Conservation (phyloP, 176 grass and related monocot genomes). For the Oropetium thomaeum region DNA sequence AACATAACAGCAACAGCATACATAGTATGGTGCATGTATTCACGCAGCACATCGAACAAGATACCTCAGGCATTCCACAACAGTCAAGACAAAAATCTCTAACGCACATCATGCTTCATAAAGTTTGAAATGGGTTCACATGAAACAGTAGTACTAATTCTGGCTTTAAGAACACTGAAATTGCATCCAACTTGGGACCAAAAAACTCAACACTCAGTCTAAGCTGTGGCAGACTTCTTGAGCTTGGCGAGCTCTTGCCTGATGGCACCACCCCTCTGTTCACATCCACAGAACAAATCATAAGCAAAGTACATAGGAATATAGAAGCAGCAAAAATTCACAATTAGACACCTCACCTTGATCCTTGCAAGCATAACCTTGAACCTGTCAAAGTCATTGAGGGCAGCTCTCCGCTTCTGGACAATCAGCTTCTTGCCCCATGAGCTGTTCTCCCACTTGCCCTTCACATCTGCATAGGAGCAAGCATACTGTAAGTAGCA, state of each 20-base stretch:
- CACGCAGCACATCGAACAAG: background rate
- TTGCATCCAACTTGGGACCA: slow-evolving; percentile 27
- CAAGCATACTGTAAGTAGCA: background rate
- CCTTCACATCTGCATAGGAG: slow-evolving; percentile 65
- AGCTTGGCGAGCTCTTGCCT: slow-evolving; percentile 86
- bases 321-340: background rate
- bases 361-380: slow-evolving; percentile 92
- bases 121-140: slow-evolving; percentile 35
- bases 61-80: slow-evolving; percentile 17
- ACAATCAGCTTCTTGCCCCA: slow-evolving; percentile 98
- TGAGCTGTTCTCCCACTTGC: slow-evolving; percentile 92
- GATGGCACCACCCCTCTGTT: slow-evolving; percentile 78
- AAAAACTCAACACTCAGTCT: slow-evolving; percentile 41
- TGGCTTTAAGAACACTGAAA: slow-evolving; percentile 29
- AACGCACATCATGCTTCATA: slow-evolving; percentile 15
- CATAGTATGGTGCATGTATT: too few species aligned
- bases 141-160: slow-evolving; percentile 32
- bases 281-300: background rate
- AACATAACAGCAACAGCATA: too few species aligned
- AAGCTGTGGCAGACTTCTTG: slow-evolving; percentile 59
- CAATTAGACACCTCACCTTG: slow-evolving; percentile 45
- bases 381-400: slow-evolving; percentile 95
- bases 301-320: background rate
- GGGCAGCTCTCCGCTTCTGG: slow-evolving; percentile 86
- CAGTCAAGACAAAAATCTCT: slow-evolving; percentile 28